Percentiles rank a stretch among this genome's conserved stretches.
These are phyloP conservation scores for Fremontodendron californicum DNA, from an alignment of 345 rosid genomes.

Conservation along the genomic window DNA sequence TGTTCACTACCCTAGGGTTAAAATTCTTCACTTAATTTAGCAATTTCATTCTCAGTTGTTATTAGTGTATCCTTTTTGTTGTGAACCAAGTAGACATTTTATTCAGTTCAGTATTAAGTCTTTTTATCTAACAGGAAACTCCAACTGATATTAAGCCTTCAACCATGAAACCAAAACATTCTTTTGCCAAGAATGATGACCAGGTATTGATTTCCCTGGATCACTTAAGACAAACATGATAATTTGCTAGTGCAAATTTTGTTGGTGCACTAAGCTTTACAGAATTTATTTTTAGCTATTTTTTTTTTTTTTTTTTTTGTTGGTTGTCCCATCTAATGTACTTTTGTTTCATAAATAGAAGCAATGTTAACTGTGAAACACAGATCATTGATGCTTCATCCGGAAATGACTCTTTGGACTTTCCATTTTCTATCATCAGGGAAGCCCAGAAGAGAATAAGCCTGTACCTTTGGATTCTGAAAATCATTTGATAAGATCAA, in stretches of 20 bases:
- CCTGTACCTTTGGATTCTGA: slow-evolving; percentile 26
- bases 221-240: not conserved
- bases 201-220: slow-evolving; percentile 28
- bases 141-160: slow-evolving; percentile 37
- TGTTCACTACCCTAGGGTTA: not conserved
- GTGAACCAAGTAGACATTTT: not conserved
- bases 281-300: not conserved
- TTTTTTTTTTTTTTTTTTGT: not conserved
- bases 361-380: not conserved
- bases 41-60: not conserved
- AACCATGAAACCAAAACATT: slow-evolving; percentile 27
- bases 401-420: slow-evolving; percentile 11
- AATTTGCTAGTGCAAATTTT: not conserved
- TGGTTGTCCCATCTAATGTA: not conserved
- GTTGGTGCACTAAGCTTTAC: not conserved
- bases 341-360: slow-evolving; percentile 2
- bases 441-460: slow-evolving; percentile 40
- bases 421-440: slow-evolving; percentile 29
- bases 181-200: slow-evolving; percentile 32
- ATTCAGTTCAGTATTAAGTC: not conserved
- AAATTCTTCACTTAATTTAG: not conserved
- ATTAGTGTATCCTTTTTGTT: not conserved
- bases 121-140: slow-evolving; percentile 27
- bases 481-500: slow-evolving; percentile 21
- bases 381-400: not conserved